A percentile compares a stretch with the other conserved stretches of the same genome.
Conservation (phyloP, 805 yeast species). For the Yueomyces sinensis region DNA sequence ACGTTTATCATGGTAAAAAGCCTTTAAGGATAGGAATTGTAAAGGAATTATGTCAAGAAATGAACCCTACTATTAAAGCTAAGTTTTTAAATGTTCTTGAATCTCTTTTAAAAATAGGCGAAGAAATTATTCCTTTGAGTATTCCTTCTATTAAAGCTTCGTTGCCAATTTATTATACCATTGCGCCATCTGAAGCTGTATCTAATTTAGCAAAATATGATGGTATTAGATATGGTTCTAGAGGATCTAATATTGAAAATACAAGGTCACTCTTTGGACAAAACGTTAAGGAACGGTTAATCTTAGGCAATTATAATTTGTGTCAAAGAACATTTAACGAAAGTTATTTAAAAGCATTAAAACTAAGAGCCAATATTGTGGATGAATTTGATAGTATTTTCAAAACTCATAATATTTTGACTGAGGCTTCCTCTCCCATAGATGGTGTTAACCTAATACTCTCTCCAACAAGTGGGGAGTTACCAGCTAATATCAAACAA, state of each 20-base stretch:
- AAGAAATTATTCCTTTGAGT: conserved; percentile 46
- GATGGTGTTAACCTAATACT: conserved; percentile 54
- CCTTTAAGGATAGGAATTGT: conserved; percentile 56
- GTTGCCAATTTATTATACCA: conserved; percentile 71
- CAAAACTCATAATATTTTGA: conserved; percentile 32
- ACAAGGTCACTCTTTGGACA: conserved; percentile 60
- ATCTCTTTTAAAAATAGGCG: conserved; percentile 33
- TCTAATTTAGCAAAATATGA: conserved; percentile 85
- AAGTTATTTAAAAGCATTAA: conserved; percentile 67
- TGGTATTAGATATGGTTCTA: conserved; percentile 73
- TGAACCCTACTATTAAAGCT: conserved; percentile 34
- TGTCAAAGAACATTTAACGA: conserved; percentile 58
- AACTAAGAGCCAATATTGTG: conserved; percentile 45
- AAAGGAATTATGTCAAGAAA: conserved; percentile 45
- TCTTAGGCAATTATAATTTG: conserved; percentile 77
- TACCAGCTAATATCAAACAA: conserved; percentile 28
- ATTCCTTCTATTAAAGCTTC: conserved; percentile 55
- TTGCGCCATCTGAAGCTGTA: conserved; percentile 89
- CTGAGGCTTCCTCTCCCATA: conserved; percentile 7
- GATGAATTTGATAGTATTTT: conserved; percentile 58
- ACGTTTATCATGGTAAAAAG: background rate
- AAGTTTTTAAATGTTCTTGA: conserved; percentile 36
- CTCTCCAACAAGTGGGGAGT: conserved; percentile 54
- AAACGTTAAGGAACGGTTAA: conserved; percentile 73
- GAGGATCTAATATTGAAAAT: conserved; percentile 29